phyloP scores from a whole-genome alignment of 306 rosid species.

The Arachis stenosperma region DNA sequence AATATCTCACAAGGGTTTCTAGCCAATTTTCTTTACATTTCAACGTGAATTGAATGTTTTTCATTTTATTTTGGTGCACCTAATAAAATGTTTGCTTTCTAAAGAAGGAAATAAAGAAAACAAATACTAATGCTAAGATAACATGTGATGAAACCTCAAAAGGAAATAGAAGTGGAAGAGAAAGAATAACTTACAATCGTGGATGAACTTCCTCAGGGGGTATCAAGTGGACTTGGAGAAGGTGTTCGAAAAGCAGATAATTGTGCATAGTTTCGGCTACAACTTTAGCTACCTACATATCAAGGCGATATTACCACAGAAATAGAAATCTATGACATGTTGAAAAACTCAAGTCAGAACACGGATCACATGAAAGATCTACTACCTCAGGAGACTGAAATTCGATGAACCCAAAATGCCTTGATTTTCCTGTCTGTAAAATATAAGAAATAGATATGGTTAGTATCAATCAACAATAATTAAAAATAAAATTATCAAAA shows the following conservation, averaged over 20 bases:
- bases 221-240: constrained; percentile 70
- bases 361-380: constrained; percentile 9
- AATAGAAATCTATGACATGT: constrained; percentile 12
- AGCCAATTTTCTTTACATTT: not conserved
- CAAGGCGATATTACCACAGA: constrained; percentile 24
- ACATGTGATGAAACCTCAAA: constrained; percentile 11
- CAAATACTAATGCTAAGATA: not conserved
- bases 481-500: not conserved
- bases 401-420: constrained; percentile 83
- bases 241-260: constrained; percentile 76
- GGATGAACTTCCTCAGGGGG: constrained; percentile 80
- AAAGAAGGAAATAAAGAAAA: not conserved
- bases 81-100: not conserved
- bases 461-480: constrained; percentile 7
- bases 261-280: constrained; percentile 94
- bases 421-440: constrained; percentile 74
- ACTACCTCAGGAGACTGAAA: constrained; percentile 82
- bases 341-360: constrained; percentile 1
- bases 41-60: not conserved
- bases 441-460: constrained; percentile 3
- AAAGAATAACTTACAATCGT: constrained; percentile 59
- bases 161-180: not conserved
- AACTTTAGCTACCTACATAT: constrained; percentile 79
- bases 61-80: not conserved
- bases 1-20: not conserved